Conservation (phyloP, 2,329 filamentous ascomycete species). For the Colletotrichum eremochloae region DNA sequence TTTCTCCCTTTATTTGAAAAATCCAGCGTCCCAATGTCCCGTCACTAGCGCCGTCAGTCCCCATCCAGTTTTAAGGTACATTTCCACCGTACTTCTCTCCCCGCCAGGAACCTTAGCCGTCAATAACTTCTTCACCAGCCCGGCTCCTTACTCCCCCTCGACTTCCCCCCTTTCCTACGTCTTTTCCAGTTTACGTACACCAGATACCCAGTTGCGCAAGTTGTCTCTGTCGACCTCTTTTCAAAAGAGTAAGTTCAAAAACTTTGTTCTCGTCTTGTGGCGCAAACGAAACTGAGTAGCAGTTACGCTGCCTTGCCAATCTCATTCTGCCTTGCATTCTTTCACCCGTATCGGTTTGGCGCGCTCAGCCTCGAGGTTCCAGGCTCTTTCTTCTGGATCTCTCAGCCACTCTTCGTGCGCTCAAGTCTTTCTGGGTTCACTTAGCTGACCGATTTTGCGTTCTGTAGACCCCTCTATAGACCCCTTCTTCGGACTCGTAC, state of each 20-base stretch:
- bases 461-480: conserved; percentile 30
- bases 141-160: conserved; percentile 13
- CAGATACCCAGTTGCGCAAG: conserved; percentile 40
- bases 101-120: conserved; percentile 38
- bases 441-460: conserved; percentile 24
- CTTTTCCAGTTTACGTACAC: conserved; percentile 29
- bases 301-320: background rate
- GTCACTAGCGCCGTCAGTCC: conserved; percentile 30
- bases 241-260: conserved; percentile 18
- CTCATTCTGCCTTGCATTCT: background rate
- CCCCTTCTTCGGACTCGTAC: conserved; percentile 20
- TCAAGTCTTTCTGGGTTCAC: background rate
- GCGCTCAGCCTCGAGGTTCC: conserved; percentile 5
- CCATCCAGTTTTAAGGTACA: conserved; percentile 38
- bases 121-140: conserved; percentile 40
- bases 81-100: conserved; percentile 39
- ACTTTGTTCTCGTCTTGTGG: background rate
- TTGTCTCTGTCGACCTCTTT: conserved; percentile 16
- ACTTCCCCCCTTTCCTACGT: conserved; percentile 16
- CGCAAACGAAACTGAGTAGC: conserved; percentile 6
- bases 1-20: conserved; percentile 44
- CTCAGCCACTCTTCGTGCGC: background rate
- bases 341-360: background rate
- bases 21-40: conserved; percentile 40
- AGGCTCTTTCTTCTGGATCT: background rate